Evolutionary conservation across 306 rosid genomes (phyloP), one percentile per base, ranked within the genome.

Genomic region (Quercus bicolor): DNA sequence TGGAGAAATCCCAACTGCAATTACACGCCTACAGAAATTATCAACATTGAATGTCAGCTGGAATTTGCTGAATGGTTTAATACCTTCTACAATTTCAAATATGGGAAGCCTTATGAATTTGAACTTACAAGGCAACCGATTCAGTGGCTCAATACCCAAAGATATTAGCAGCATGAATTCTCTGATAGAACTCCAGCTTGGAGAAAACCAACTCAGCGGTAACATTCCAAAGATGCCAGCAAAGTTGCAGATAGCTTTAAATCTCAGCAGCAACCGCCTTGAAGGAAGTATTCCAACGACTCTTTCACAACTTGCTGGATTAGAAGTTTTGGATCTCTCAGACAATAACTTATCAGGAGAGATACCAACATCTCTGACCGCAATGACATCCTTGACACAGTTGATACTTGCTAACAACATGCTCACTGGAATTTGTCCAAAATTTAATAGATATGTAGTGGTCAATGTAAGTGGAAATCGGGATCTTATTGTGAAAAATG

Each of bases 311-410:
- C 88, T 94, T 60, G 0, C 0, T 33, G 71, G 0, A 65, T 82
- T 92, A 4, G 96, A 88, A 89, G 73, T 95, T 29, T 75, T 90
- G 92, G 99, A 95, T 78, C 96, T 95, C 72, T 93, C 99, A 33
- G 74, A 91, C 78, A 95, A 95, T 90, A 45, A 2, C 0, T 95
- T 95, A 81, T 78, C 87, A 13, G 99, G 98, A 23, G 0, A 3
- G 31, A 80, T 95, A 53, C 97, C 98, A 5, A 0, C 1, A 0
- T 66, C 60, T 80, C 81, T 95, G 1, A 37, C 74, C 14, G 0
- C 0, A n/a, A 15, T 91, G 91, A 0, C 0, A 2, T 19, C 93
- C 74, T 84, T 95, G 91, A 85, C 91, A 18, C 84, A 37, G 48
- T 68, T 91, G 85, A 16, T 59, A 26, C 90, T 93, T 73, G 74